Evolutionary conservation across 768 basidiomycete genomes (phyloP).

Genomic region (Russula emetica): DNA sequence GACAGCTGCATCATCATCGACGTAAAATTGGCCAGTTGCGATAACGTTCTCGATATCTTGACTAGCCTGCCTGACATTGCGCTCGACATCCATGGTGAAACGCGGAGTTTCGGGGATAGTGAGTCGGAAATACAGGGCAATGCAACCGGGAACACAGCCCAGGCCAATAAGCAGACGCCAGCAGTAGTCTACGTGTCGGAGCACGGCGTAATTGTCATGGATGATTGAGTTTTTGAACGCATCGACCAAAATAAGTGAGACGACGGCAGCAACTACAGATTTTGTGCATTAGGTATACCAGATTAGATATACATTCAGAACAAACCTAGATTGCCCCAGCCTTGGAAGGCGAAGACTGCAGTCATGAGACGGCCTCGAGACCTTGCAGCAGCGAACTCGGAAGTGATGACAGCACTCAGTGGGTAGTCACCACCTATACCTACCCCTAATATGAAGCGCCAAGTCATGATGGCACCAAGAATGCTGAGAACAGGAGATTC

Average conservation of each 20-base stretch:
- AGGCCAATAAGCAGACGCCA: slow-evolving; percentile 90
- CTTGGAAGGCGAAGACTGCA: slow-evolving; percentile 80
- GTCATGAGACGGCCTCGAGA: slow-evolving; percentile 85
- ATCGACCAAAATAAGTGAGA: slow-evolving; percentile 57
- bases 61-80: slow-evolving; percentile 71
- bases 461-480: slow-evolving; percentile 72
- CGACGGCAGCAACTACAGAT: slow-evolving; percentile 53
- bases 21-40: slow-evolving; percentile 42
- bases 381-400: slow-evolving; percentile 77
- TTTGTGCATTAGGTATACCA: background rate
- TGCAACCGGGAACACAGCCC: slow-evolving; percentile 72
- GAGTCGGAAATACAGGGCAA: slow-evolving; percentile 88
- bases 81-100: slow-evolving; percentile 87
- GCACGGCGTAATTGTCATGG: slow-evolving; percentile 38
- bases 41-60: slow-evolving; percentile 71
- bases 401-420: slow-evolving; percentile 78
- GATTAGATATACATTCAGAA: slow-evolving; percentile 11
- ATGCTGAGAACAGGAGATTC: slow-evolving; percentile 61
- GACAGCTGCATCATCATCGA: slow-evolving; percentile 53
- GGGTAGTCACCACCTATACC: slow-evolving; percentile 93
- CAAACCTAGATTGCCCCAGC: slow-evolving; percentile 80
- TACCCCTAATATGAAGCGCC: slow-evolving; percentile 80
- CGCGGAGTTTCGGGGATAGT: slow-evolving; percentile 92
- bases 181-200: slow-evolving; percentile 60
- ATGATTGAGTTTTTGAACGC: slow-evolving; percentile 66